Evolutionary conservation across 345 rosid species (phyloP).

Genomic region (Arabidopsis arenosa): DNA sequence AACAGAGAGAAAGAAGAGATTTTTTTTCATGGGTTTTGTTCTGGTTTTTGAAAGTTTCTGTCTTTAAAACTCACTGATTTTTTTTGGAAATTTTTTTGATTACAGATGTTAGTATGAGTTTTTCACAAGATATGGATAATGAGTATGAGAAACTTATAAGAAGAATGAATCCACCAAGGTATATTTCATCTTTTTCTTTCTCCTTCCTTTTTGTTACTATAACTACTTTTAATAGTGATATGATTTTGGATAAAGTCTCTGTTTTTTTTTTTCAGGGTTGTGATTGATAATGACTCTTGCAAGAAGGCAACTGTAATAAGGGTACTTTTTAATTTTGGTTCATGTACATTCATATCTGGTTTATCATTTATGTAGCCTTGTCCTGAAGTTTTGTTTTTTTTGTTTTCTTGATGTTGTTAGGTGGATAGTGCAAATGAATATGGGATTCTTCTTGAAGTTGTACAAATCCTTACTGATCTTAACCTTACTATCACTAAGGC

Average conservation of each 20-base stretch:
- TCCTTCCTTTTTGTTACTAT: not conserved
- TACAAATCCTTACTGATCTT: slow-evolving; percentile 92
- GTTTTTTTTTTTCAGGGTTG: slow-evolving; percentile 64
- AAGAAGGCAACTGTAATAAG: slow-evolving; percentile 85
- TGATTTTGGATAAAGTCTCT: slow-evolving; percentile 29
- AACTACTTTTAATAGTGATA: slow-evolving; percentile 7
- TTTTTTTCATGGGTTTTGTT: slow-evolving; percentile 24
- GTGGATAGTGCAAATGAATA: slow-evolving; percentile 95
- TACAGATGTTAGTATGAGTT: slow-evolving; percentile 69
- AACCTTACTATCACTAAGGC: slow-evolving; percentile 83
- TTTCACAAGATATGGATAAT: slow-evolving; percentile 75
- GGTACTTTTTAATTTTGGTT: slow-evolving; percentile 49
- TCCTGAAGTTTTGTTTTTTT: not conserved
- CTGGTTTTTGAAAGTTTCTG: slow-evolving; percentile 14
- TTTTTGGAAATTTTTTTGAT: slow-evolving; percentile 8
- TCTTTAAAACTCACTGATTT: slow-evolving; percentile 21
- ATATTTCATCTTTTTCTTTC: not conserved
- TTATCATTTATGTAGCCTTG: slow-evolving; percentile 6
- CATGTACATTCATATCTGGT: not conserved
- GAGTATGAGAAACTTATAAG: slow-evolving; percentile 86
- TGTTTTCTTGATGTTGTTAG: slow-evolving; percentile 48
- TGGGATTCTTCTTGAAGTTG: slow-evolving; percentile 95
- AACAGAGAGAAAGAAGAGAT: slow-evolving; percentile 12
- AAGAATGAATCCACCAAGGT: slow-evolving; percentile 98
- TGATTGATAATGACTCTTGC: slow-evolving; percentile 89